These are phyloP conservation scores for Zymoseptoria tritici DNA, from an alignment of 2,329 filamentous ascomycete genomes.

Conservation along the genomic window DNA sequence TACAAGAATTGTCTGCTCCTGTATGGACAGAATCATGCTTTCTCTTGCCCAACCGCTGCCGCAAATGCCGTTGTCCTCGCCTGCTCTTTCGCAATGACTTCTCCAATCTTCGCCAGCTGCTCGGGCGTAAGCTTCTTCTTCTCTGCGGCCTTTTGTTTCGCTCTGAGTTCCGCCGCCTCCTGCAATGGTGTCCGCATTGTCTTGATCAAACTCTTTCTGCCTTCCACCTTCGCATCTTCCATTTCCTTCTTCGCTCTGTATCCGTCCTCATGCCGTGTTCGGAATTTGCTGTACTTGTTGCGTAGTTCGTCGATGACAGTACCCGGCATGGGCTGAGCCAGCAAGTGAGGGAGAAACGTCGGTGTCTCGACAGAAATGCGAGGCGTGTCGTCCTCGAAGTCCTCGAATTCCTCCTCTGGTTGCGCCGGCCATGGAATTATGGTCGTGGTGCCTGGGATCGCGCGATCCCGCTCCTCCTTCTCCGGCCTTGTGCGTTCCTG, in stretches of 20 bases:
- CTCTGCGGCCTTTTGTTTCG: conserved; percentile 33
- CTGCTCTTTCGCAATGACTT: conserved; percentile 31
- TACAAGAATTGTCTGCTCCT: background rate
- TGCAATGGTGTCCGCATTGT: conserved; percentile 43
- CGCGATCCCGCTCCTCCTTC: conserved; percentile 30
- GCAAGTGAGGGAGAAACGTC: conserved; percentile 71
- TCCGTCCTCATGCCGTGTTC: conserved; percentile 69
- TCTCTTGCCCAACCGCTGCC: background rate
- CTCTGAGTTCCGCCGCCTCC: conserved; percentile 34
- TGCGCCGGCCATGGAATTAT: conserved; percentile 69
- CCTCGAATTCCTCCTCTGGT: conserved; percentile 39
- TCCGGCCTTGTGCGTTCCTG: conserved; percentile 12
- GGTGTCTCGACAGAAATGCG: conserved; percentile 66
- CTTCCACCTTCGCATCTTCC: conserved; percentile 46
- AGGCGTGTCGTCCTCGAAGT: conserved; percentile 61
- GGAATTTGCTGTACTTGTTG: conserved; percentile 73
- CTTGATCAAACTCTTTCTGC: conserved; percentile 33
- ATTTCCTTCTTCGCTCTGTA: conserved; percentile 59
- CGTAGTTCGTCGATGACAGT: conserved; percentile 78
- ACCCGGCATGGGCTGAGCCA: conserved; percentile 69
- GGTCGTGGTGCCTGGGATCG: conserved; percentile 64
- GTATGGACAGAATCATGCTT: background rate
- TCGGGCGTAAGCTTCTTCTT: conserved; percentile 31
- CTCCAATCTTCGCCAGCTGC: conserved; percentile 36
- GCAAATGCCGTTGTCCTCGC: conserved; percentile 3